phyloP scores from a whole-genome alignment of 176 grass and related monocot genomes.

The Zizania latifolia region DNA sequence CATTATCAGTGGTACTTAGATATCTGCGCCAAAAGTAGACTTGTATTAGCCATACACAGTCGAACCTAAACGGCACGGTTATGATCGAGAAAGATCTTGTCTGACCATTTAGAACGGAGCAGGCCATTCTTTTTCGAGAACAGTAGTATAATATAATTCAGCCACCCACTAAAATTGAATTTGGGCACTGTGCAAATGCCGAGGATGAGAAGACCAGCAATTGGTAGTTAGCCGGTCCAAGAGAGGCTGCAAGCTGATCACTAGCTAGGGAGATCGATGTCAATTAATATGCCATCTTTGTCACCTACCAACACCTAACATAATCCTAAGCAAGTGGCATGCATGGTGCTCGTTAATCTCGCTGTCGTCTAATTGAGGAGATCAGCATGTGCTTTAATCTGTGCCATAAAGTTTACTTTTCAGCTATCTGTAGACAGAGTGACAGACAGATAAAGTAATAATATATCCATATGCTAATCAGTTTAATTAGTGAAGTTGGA shows the following conservation, averaged over 20 bases:
- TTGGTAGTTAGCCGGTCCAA: slow-evolving; percentile 23
- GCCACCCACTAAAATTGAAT: no score
- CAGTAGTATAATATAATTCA: not conserved
- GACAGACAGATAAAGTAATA: not conserved
- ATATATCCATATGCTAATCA: not conserved
- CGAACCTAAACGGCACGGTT: not conserved
- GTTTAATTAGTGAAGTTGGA: no score
- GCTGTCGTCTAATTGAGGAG: not conserved
- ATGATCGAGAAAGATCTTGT: not conserved
- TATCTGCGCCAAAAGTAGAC: not conserved
- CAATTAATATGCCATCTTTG: not conserved
- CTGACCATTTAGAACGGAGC: not conserved
- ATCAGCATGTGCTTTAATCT: not conserved
- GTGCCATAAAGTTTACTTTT: not conserved
- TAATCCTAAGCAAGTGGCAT: not conserved
- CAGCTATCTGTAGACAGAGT: not conserved
- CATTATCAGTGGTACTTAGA: not conserved
- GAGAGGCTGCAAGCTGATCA: slow-evolving; percentile 20
- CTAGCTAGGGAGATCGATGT: not conserved
- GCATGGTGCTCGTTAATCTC: not conserved
- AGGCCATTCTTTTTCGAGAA: not conserved
- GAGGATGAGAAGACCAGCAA: not conserved
- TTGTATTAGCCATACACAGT: not conserved
- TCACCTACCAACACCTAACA: slow-evolving; percentile 12
- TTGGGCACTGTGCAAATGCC: not conserved